Evolutionary conservation across 2,329 filamentous ascomycete genomes (phyloP).

Genomic region (Trichoderma citrinoviride): DNA sequence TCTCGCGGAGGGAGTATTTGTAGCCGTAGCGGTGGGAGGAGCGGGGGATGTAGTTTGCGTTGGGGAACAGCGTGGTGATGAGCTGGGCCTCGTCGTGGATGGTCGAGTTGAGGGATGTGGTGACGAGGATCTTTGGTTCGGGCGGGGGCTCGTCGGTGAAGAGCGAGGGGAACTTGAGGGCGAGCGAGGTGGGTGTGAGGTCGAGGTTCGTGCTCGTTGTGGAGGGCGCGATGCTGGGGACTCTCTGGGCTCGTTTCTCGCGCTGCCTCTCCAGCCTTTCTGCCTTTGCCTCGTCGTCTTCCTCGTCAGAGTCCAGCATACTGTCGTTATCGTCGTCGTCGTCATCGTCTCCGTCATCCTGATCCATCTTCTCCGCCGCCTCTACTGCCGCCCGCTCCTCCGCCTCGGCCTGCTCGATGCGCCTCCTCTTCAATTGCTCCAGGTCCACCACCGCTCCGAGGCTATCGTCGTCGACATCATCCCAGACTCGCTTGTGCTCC

Average conservation of each 20-base stretch:
- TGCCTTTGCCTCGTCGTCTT: constrained; percentile 49
- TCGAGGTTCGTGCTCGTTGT: constrained; percentile 63
- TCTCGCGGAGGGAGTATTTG: constrained; percentile 91
- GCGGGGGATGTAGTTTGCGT: constrained; percentile 81
- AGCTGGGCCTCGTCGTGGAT: constrained; percentile 80
- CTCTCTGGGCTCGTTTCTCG: constrained; percentile 45
- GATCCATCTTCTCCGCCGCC: constrained; percentile 43
- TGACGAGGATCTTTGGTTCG: constrained; percentile 83
- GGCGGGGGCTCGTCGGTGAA: constrained; percentile 59
- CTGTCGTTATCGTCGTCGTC: constrained; percentile 66
- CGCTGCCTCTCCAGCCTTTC: constrained; percentile 44
- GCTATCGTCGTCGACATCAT: constrained; percentile 66
- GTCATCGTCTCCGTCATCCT: constrained; percentile 39
- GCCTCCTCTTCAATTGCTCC: constrained; percentile 56
- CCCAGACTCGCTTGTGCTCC: constrained; percentile 87
- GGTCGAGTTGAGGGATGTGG: constrained; percentile 83
- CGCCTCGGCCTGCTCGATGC: constrained; percentile 53
- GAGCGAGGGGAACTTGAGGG: constrained; percentile 60
- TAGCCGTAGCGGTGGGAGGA: constrained; percentile 79
- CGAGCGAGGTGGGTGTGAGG: constrained; percentile 57
- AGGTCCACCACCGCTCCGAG: constrained; percentile 57
- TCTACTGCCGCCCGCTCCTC: constrained; percentile 49
- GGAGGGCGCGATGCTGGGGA: constrained; percentile 55
- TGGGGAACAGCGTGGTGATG: constrained; percentile 80
- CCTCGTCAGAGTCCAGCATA: constrained; percentile 64